These are phyloP conservation scores for Chlamydomonas asymmetrica DNA, from an alignment of 139 green algal species.

Conservation along the genomic window DNA sequence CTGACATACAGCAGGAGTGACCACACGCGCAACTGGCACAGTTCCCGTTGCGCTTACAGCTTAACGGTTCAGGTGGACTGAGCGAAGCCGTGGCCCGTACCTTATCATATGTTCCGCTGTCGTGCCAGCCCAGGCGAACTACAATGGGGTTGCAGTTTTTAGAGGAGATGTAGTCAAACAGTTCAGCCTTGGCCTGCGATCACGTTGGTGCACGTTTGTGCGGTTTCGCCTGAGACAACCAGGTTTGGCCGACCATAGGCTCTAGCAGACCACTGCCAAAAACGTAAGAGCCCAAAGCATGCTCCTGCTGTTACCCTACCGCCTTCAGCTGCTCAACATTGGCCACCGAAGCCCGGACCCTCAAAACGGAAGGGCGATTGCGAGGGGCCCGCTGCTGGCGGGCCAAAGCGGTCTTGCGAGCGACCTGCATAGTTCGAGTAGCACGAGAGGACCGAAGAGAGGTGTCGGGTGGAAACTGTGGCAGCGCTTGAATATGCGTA, in stretches of 20 bases:
- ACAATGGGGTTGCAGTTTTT: constrained; percentile 59
- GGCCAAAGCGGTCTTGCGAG: no score
- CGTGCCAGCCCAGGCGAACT: constrained; percentile 80
- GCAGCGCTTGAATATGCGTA: no score
- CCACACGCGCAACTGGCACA: neutral
- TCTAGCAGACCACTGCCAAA: neutral
- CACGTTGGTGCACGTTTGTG: no score
- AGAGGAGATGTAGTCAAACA: constrained; percentile 13
- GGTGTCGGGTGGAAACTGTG: no score
- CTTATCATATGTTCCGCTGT: constrained; percentile 77
- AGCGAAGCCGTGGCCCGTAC: constrained; percentile 1
- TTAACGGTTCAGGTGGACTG: neutral
- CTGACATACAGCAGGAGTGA: neutral
- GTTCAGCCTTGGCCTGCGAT: no score
- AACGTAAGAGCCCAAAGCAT: neutral
- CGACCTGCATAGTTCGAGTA: no score
- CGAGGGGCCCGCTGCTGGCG: no score
- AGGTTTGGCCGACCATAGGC: neutral
- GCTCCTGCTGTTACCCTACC: neutral
- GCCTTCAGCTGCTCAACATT: constrained; percentile 36
- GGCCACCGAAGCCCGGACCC: no score
- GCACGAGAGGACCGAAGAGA: no score
- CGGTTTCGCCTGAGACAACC: no score
- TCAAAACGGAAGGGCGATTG: no score
- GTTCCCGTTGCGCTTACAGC: neutral